Conservation (phyloP, 345 rosid species). For the Hibiscus trionum region DNA sequence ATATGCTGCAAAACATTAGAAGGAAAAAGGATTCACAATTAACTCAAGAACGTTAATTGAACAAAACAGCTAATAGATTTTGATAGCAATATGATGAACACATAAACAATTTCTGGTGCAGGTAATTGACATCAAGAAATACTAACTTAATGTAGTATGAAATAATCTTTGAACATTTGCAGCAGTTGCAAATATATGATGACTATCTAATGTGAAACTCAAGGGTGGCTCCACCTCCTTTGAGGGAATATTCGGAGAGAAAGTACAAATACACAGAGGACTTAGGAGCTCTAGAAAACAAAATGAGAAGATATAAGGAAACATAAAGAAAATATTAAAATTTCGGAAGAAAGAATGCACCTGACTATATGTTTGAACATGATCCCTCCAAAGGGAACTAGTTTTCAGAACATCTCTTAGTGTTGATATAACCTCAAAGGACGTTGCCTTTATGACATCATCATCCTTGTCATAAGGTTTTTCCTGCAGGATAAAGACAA, state of each 20-base stretch:
- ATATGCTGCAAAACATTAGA: slow-evolving; percentile 59
- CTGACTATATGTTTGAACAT: slow-evolving; percentile 86
- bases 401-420: slow-evolving; percentile 82
- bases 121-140: background rate
- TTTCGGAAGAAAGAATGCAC: slow-evolving; percentile 23
- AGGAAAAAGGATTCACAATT: background rate
- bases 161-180: background rate
- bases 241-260: background rate
- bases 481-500: slow-evolving; percentile 41
- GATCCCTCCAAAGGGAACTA: slow-evolving; percentile 94
- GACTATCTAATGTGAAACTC: background rate
- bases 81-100: background rate
- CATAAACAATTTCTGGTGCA: background rate
- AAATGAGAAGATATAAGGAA: background rate
- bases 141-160: background rate
- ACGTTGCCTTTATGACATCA: slow-evolving; percentile 88
- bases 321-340: background rate
- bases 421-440: slow-evolving; percentile 94
- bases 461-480: slow-evolving; percentile 85
- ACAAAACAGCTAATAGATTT: background rate
- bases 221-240: background rate
- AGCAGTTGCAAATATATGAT: background rate
- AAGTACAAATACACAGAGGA: background rate
- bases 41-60: background rate
- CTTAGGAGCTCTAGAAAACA: background rate